These are phyloP conservation scores for Castanea sativa DNA, from an alignment of 306 rosid species.

Conservation along the genomic window DNA sequence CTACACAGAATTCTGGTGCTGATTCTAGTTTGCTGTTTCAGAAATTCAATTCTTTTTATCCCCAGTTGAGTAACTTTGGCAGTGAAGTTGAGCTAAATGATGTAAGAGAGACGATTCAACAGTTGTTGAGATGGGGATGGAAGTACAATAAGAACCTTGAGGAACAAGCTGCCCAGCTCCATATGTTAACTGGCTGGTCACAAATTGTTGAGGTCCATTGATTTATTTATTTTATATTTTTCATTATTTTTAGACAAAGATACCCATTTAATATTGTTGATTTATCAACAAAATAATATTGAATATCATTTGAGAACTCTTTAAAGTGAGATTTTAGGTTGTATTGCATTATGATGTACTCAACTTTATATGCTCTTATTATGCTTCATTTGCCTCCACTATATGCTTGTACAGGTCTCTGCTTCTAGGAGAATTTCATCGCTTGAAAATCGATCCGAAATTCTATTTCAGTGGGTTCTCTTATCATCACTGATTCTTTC, in stretches of 20 bases:
- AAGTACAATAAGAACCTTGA: slow-evolving; percentile 93
- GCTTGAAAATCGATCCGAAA: slow-evolving; percentile 83
- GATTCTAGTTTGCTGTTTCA: slow-evolving; percentile 33
- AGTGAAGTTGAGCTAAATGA: slow-evolving; percentile 73
- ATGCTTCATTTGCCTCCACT: neutral
- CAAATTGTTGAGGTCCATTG: slow-evolving; percentile 83
- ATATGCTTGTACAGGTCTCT: slow-evolving; percentile 48
- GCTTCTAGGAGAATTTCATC: slow-evolving; percentile 79
- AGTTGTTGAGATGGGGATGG: slow-evolving; percentile 98
- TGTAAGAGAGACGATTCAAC: slow-evolving; percentile 74
- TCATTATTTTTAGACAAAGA: no score
- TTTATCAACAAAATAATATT: no score
- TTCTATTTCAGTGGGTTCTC: slow-evolving; percentile 76
- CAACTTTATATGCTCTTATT: slow-evolving; percentile 21
- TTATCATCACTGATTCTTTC: slow-evolving; percentile 12
- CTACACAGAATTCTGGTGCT: slow-evolving; percentile 20
- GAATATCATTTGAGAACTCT: neutral
- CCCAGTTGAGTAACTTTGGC: slow-evolving; percentile 60
- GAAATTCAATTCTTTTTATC: slow-evolving; percentile 69
- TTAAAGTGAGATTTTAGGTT: neutral
- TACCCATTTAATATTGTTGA: no score
- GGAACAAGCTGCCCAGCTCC: slow-evolving; percentile 99
- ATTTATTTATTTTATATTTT: slow-evolving; percentile 13
- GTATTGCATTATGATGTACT: neutral
- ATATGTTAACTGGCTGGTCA: slow-evolving; percentile 96